phyloP scores from a whole-genome alignment of 2,329 filamentous ascomycete species.

The Neurospora sp. region DNA sequence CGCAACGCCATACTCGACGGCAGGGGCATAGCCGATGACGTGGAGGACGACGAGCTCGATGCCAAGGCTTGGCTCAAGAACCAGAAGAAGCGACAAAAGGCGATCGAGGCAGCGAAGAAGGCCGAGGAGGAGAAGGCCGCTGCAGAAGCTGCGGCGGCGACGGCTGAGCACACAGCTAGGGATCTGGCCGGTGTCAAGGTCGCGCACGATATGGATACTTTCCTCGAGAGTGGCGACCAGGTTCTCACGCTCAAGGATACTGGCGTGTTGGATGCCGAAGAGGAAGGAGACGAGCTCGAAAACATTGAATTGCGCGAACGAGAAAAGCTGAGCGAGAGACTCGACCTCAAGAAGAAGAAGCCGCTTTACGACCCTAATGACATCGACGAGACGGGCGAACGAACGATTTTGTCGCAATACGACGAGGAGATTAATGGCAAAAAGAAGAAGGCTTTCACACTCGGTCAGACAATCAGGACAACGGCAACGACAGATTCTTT shows the following conservation, averaged over 20 bases:
- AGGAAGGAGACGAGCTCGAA: slow-evolving; percentile 83
- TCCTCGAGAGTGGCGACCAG: slow-evolving; percentile 77
- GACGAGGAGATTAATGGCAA: slow-evolving; percentile 92
- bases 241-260: slow-evolving; percentile 91
- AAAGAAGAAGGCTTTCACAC: slow-evolving; percentile 76
- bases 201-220: slow-evolving; percentile 72
- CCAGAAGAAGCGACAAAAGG: slow-evolving; percentile 89
- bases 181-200: slow-evolving; percentile 89
- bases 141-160: slow-evolving; percentile 55
- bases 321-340: slow-evolving; percentile 62
- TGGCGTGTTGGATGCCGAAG: slow-evolving; percentile 73
- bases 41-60: slow-evolving; percentile 56
- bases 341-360: slow-evolving; percentile 84
- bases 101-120: slow-evolving; percentile 68
- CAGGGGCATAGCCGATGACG: slow-evolving; percentile 69
- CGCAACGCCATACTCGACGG: slow-evolving; percentile 69
- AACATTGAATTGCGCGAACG: slow-evolving; percentile 61
- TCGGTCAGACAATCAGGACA: slow-evolving; percentile 26
- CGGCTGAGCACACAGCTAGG: slow-evolving; percentile 64
- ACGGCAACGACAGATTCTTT: slow-evolving; percentile 44
- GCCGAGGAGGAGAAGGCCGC: slow-evolving; percentile 68
- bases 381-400: slow-evolving; percentile 53
- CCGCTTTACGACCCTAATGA: slow-evolving; percentile 80
- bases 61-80: slow-evolving; percentile 79
- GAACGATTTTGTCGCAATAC: slow-evolving; percentile 74